Evolutionary conservation across 805 yeast genomes (phyloP), one percentile per base, ranked within the genome.

Genomic region (Teunomyces lycoperdinae): DNA sequence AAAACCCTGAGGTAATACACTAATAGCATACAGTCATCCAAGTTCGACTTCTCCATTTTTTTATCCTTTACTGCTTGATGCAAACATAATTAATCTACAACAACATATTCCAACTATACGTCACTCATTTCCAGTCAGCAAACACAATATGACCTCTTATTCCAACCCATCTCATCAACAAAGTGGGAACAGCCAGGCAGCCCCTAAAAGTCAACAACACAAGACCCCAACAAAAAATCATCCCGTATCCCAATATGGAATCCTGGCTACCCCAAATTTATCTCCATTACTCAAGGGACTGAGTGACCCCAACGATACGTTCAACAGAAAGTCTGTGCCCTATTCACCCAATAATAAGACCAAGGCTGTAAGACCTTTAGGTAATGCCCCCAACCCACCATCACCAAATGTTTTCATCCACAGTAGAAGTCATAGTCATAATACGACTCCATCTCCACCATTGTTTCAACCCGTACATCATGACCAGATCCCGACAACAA

Each of bases 381-480:
- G 27, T 13, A 41, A 32, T 5, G 35, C 35, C n/a, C 46, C 40
- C 13, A 26, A 29, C 8, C 29, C 46, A 10, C 38, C 46, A 9
- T 31, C 44, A 16, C 32, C 32, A 9, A 46, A 38, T 9, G 34
- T 32, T 7, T 47, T 47, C 32, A 27, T 26, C 26, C 55, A 52
- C 42, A 29, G 51, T 16, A 39, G 55, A 33, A 47, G 51, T 31
- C 55, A 49, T 13, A 49, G 53, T 17, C 53, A 53, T 41, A 53
- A 53, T 33, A 10, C 46, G 13, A 45, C 56, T 10, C 52, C 56
- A 3, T 34, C 53, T 9, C 39, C 45, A 10, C 47, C 49, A 14
- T 40, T 52, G 28, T 53, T 48, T 38, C 53, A 45, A 30, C 56
- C 53, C 8, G 49, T 53, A 11, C 56, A 48, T 34, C 53, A 52